Conservation (phyloP, 2,329 filamentous ascomycete species). For the Ascocoryne sarcoides region DNA sequence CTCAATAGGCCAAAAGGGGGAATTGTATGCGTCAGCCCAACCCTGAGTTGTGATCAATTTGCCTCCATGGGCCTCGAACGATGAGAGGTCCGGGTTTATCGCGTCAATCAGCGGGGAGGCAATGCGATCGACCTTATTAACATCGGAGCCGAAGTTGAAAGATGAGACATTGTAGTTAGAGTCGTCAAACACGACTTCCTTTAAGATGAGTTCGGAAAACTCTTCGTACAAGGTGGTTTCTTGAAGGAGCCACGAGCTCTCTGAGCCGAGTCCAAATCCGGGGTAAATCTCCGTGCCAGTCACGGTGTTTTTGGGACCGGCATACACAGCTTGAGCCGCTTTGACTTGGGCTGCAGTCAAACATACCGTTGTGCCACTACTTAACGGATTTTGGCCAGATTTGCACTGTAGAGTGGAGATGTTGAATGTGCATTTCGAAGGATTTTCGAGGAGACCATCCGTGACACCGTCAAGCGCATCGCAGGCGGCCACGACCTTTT, state of each 20-base stretch:
- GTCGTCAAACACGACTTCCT: constrained; percentile 15
- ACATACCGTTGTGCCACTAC: constrained; percentile 31
- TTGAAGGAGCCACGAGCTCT: background rate
- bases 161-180: constrained; percentile 32
- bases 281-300: background rate
- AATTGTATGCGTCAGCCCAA: constrained; percentile 30
- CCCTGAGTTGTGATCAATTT: constrained; percentile 20
- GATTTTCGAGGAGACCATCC: constrained; percentile 33
- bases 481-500: constrained; percentile 30
- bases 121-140: constrained; percentile 13
- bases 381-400: background rate
- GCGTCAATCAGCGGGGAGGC: constrained; percentile 18
- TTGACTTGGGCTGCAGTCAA: constrained; percentile 35
- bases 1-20: constrained; percentile 30
- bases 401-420: constrained; percentile 16
- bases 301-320: constrained; percentile 36
- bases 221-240: background rate
- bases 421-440: constrained; percentile 29
- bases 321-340: constrained; percentile 41
- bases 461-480: constrained; percentile 32
- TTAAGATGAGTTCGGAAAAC: background rate
- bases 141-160: constrained; percentile 30
- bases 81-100: constrained; percentile 15
- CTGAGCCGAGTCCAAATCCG: background rate
- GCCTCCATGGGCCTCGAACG: constrained; percentile 12